Evolutionary conservation across 2,329 filamentous ascomycete species (phyloP).

Genomic region (Aspergillus costaricaensis): DNA sequence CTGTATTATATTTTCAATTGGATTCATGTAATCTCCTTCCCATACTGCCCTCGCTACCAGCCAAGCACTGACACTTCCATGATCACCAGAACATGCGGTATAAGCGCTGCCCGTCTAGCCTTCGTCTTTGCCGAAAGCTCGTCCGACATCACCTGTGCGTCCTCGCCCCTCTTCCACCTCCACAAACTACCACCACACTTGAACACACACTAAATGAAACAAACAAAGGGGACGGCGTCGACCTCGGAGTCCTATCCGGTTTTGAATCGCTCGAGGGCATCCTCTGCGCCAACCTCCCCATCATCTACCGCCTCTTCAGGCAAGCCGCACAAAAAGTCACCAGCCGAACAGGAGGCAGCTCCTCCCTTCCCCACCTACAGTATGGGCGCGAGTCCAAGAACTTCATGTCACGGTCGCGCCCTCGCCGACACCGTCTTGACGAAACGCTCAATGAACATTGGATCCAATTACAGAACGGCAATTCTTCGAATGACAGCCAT

Average conservation of each 20-base stretch:
- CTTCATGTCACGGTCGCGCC: neutral
- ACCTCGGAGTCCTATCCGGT: conserved; percentile 2
- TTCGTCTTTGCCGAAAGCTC: conserved; percentile 9
- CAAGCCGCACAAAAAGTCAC: conserved; percentile 7
- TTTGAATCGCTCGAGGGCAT: conserved; percentile 9
- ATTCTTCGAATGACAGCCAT: neutral
- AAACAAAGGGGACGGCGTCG: conserved; percentile 8
- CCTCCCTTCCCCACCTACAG: neutral
- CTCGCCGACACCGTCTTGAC: neutral
- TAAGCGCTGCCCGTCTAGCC: conserved; percentile 9
- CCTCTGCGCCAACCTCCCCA: conserved; percentile 13
- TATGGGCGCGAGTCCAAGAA: conserved; percentile 6
- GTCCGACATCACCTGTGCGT: conserved; percentile 7
- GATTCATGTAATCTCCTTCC: conserved; percentile 1
- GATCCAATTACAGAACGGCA: conserved; percentile 7
- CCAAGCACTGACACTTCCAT: neutral
- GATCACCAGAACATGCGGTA: conserved; percentile 5
- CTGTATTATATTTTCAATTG: conserved; percentile 4
- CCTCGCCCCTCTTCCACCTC: neutral
- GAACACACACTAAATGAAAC: neutral
- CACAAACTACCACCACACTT: neutral
- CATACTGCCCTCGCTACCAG: neutral
- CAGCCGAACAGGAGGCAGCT: neutral
- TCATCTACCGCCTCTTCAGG: conserved; percentile 13
- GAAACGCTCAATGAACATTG: conserved; percentile 1